These are phyloP conservation scores for Hysterangium stoloniferum DNA, from an alignment of 768 basidiomycete species.

Conservation along the genomic window DNA sequence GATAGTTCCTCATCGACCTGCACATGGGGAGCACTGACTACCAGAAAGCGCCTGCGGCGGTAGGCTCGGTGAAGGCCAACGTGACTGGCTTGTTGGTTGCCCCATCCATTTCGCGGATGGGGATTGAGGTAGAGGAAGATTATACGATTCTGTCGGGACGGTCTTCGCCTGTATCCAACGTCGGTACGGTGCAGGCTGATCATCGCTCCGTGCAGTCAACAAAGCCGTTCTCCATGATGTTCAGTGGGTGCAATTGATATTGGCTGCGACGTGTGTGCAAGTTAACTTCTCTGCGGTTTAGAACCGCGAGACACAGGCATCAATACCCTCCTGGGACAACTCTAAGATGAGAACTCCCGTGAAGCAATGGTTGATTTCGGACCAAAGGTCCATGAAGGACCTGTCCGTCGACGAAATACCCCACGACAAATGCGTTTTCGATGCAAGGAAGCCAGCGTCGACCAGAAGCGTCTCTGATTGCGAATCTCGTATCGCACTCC, in stretches of 20 bases:
- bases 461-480: constrained; percentile 73
- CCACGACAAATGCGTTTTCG: constrained; percentile 57
- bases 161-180: constrained; percentile 65
- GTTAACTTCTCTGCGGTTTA: constrained; percentile 21
- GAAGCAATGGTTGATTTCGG: constrained; percentile 90
- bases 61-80: constrained; percentile 79
- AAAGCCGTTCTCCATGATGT: constrained; percentile 24
- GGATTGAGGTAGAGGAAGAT: too few species aligned
- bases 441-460: constrained; percentile 56
- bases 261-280: background rate
- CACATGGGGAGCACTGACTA: constrained; percentile 68
- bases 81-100: constrained; percentile 78
- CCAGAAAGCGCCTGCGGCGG: constrained; percentile 82
- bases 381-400: constrained; percentile 75
- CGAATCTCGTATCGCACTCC: constrained; percentile 77
- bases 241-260: constrained; percentile 40
- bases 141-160: constrained; percentile 48
- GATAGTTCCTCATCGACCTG: constrained; percentile 55
- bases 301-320: constrained; percentile 90
- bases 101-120: constrained; percentile 56
- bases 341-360: constrained; percentile 64
- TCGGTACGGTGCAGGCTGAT: constrained; percentile 43
- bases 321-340: constrained; percentile 78
- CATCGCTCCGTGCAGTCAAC: constrained; percentile 35
- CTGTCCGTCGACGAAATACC: constrained; percentile 68